Evolutionary conservation across 352 stramenopile genomes (phyloP), one percentile per base, ranked within the genome.

Genomic region (Pythium angustatum): DNA sequence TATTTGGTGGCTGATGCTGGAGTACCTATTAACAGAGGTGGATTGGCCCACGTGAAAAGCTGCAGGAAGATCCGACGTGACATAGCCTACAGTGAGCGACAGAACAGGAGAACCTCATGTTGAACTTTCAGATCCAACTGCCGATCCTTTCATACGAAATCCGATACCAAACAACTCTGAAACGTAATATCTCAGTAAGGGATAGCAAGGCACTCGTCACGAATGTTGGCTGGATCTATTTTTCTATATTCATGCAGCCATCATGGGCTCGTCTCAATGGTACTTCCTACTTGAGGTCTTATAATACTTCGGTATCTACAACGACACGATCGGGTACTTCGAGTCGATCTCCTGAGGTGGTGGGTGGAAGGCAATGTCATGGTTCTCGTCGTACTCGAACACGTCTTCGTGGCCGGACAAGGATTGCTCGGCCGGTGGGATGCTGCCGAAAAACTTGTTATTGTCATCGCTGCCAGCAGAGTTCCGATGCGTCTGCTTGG

Each of bases 371-470:
- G 43, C 36, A 28, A 62, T 52, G 45, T 63, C 51, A 12, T 47
- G n/a, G 24, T 69, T 45, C 41, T 69, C 62, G 62, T 69, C 62
- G 10, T 45, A 69, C 33, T 69, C 62, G 36, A 58, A 69, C 31
- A 69, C 54, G 54, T 69, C 62, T 63, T 69, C 62, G 31, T 60
- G 33, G 44, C 41, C 52, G 38, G 50, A 65, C 11, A 58, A 28
- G 19, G 51, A 66, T 10, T 66, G 49, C 28, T 66, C 56, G 10
- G 33, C 14, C 2, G 56, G 24, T 21, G 55, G 26, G 1, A 63
- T 55, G 56, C 56, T 55, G 30, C 45, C 45, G 19, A 53, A 55
- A 34, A 53, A 47, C 17, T 48, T 45, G 56, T 27, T 52, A 27
- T 41, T 61, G 15, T 63, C 56, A n/a, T 53, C 41, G 48, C 41